Base-by-base conservation (phyloP, 208 protist species). In the Acanthamoeba royreba region DNA sequence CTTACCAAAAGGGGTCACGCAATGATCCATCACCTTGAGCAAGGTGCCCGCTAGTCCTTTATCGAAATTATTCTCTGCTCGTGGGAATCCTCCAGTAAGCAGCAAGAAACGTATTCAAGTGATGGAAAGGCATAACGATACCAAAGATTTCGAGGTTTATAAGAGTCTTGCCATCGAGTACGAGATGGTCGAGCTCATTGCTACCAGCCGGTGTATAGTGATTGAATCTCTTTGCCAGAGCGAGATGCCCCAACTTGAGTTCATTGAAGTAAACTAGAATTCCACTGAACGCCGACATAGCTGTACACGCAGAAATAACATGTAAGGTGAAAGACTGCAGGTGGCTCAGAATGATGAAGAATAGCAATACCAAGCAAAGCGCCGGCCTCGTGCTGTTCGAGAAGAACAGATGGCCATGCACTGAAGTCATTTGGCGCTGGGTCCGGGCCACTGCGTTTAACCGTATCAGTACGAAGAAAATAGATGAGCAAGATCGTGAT, bases 141-240 rank as follows among this genome's bases (percentile, higher is more conserved):
- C 85, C 86, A 28, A 97, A 95, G 15, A 97, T 95, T 38, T 97
- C 96, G 1, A 97, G 40, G 55, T 97, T 97, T 0, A 53, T 77
- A 0, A 97, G 42, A n/a, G 95, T 94, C 66, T 96, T 93, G 2
- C 93, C 93, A 63, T 97, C 96, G 9, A 97, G 42, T 28, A 95
- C 58, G 7, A 97, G 31, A 19, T 93, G 55, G 4, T 94, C 92
- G 9, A 79, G 87, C 28, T 92, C 58, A 35, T 45, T 4, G 81
- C 31, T 46, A 42, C 53, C 81, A n/a, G 53, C 28, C 19, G 81
- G 81, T 0, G 33, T 47, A 28, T 92, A 92, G 61, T 15, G 33
- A 25, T 46, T 38, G 13, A 92, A 92, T 58, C 52, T 92, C 19
- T 28, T 45, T 8, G 46, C 40, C 25, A 53, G 33, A 1, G 61